Evolutionary conservation across 306 rosid genomes (phyloP).

Genomic region (Potentilla sterilis): DNA sequence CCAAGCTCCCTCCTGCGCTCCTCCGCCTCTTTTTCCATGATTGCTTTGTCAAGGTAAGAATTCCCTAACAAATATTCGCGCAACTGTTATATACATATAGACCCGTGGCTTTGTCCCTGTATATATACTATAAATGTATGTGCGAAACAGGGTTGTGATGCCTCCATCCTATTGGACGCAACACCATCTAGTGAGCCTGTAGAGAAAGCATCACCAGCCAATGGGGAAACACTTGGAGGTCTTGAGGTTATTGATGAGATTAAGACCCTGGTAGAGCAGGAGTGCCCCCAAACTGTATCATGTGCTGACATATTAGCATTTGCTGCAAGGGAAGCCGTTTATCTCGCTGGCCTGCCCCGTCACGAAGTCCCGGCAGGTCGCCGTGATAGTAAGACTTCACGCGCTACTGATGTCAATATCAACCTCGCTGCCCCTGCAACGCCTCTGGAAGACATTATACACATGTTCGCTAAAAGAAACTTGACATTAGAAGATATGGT

Average conservation of each 20-base stretch:
- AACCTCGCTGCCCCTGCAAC: constrained; percentile 39
- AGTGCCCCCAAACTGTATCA: constrained; percentile 60
- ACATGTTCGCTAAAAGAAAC: constrained; percentile 37
- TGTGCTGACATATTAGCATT: constrained; percentile 63
- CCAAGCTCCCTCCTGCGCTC: constrained; percentile 31
- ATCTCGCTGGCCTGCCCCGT: constrained; percentile 31
- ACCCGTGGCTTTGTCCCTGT: background rate
- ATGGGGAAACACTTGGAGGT: constrained; percentile 41
- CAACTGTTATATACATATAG: too few species aligned
- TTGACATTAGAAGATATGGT: constrained; percentile 52
- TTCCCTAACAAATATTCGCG: background rate
- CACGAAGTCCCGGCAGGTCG: constrained; percentile 39
- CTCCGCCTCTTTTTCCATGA: constrained; percentile 73
- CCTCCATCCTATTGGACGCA: constrained; percentile 60
- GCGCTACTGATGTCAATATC: constrained; percentile 19
- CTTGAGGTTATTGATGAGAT: constrained; percentile 51
- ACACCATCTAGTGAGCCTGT: constrained; percentile 30
- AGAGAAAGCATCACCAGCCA: constrained; percentile 50
- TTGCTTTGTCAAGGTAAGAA: constrained; percentile 61
- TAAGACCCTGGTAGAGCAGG: constrained; percentile 44
- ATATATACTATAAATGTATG: background rate
- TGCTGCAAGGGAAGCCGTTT: constrained; percentile 36
- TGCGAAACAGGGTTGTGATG: constrained; percentile 68
- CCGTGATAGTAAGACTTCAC: constrained; percentile 44
- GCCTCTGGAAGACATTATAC: constrained; percentile 14